phyloP scores from a whole-genome alignment of 2,329 filamentous ascomycete genomes.

The Ophiocordyceps camponoti-saundersi region DNA sequence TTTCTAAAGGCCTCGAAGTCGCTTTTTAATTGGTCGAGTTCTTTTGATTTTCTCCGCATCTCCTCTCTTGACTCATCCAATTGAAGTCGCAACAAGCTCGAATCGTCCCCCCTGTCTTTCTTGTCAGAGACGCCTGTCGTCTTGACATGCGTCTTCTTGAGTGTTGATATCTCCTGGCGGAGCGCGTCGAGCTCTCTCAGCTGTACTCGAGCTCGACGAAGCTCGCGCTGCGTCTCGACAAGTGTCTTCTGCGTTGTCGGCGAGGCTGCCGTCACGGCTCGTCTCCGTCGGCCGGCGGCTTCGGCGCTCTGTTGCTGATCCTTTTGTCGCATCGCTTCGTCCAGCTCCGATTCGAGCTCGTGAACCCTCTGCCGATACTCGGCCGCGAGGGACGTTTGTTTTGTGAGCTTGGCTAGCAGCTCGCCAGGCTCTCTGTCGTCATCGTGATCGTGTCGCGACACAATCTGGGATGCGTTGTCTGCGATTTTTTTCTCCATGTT shows the following conservation, averaged over 20 bases:
- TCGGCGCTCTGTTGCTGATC: slow-evolving; percentile 13
- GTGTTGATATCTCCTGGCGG: slow-evolving; percentile 32
- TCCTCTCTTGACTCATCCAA: slow-evolving; percentile 27
- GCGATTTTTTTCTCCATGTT: slow-evolving; percentile 46
- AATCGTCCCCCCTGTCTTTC: slow-evolving; percentile 9
- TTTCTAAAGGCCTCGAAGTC: slow-evolving; percentile 38
- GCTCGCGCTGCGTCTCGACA: slow-evolving; percentile 34
- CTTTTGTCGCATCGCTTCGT: slow-evolving; percentile 19
- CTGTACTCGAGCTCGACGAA: slow-evolving; percentile 36
- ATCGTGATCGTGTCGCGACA: slow-evolving; percentile 11
- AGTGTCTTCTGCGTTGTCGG: slow-evolving; percentile 33
- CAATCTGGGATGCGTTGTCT: slow-evolving; percentile 41
- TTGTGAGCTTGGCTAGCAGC: slow-evolving; percentile 34
- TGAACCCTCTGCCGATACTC: slow-evolving; percentile 43
- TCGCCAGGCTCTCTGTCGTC: slow-evolving; percentile 25
- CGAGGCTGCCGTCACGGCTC: slow-evolving; percentile 22
- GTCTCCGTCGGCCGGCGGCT: slow-evolving; percentile 14
- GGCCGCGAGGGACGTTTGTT: slow-evolving; percentile 38
- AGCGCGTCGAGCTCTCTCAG: slow-evolving; percentile 32
- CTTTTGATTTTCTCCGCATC: slow-evolving; percentile 27
- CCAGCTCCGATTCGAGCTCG: slow-evolving; percentile 35
- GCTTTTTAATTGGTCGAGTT: slow-evolving; percentile 28
- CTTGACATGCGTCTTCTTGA: slow-evolving; percentile 24
- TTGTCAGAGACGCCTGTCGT: slow-evolving; percentile 9
- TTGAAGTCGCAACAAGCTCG: slow-evolving; percentile 21